Conservation (phyloP, 192 early-diverging fungal species). For the Phycomyces blakesleeanus region DNA sequence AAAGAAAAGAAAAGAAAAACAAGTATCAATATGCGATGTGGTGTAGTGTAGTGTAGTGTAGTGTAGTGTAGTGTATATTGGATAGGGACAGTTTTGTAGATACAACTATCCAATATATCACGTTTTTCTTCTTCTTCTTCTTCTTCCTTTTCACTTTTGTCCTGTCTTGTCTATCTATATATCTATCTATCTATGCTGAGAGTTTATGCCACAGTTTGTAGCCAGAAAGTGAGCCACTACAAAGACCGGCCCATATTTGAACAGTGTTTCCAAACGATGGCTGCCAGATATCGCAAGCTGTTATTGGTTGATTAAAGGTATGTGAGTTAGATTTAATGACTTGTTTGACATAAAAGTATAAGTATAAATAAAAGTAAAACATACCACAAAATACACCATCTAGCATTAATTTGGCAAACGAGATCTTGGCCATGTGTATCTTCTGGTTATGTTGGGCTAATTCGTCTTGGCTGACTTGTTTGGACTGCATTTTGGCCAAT, state of each 20-base stretch:
- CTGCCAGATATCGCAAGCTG: constrained; percentile 55
- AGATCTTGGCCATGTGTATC: constrained; percentile 35
- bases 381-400: constrained; percentile 76
- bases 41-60: no score
- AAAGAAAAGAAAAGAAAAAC: no score
- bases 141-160: no score
- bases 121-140: no score
- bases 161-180: no score
- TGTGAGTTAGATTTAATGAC: no score
- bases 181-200: no score
- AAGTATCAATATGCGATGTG: no score
- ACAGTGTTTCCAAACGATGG: constrained; percentile 44
- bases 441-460: constrained; percentile 26
- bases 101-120: no score
- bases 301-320: constrained; percentile 17
- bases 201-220: constrained; percentile 45
- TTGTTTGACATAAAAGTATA: no score
- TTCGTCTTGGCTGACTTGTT: not conserved
- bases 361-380: constrained; percentile 42
- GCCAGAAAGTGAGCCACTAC: constrained; percentile 43
- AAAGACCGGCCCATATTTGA: constrained; percentile 50
- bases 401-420: constrained; percentile 59
- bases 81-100: no score
- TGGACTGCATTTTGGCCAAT: constrained; percentile 24
- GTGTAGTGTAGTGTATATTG: no score